Evolutionary conservation across 257 asterid genomes (phyloP), one percentile per base, ranked within the genome.

Genomic region (Scutellaria minor): DNA sequence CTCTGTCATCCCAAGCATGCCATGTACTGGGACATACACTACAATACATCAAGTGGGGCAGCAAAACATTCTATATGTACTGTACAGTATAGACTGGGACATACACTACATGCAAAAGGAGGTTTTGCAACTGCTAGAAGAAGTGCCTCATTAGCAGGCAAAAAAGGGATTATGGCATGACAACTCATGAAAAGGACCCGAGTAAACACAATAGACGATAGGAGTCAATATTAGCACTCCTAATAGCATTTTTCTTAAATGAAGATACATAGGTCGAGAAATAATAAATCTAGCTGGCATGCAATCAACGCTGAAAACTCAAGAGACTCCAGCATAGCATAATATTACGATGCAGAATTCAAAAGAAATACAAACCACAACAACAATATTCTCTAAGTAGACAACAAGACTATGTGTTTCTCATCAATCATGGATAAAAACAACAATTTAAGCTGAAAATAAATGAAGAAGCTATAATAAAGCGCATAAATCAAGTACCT

Each of bases 401-500:
- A 41, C 53, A 66, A 20, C 48, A 5, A 64, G 31, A 60, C 11
- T 52, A 35, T 24, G 41, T 4, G 46, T 15, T 35, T 52, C 44
- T 74, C 13, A n/a, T 71, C 70, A 55, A 66, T 66, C 69, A 46
- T 27, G 37, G 27, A 73, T 27, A 37, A 70, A 35, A 9, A n/a
- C 10, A 65, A 66, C 51, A 71, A 41, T 15, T 54, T 20, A 31
- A 70, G 42, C 7, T 9, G 37, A 57, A 46, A 59, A 40, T 27
- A 51, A 52, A 48, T 31, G 55, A 70, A 24, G 55, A 67, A 15
- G 9, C 44, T 58, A 3, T 35, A 24, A 47, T 15, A 13, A 11
- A 57, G 58, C 64, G 75, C 68, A 46, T 48, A 70, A 40, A 27
- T 13, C 7, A 64, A 70, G 40, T 82, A 93, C 98, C 98, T 87